Evolutionary conservation across 179 eudicot genomes (phyloP), one percentile per base, ranked within the genome.

Genomic region (Silene vulgaris): DNA sequence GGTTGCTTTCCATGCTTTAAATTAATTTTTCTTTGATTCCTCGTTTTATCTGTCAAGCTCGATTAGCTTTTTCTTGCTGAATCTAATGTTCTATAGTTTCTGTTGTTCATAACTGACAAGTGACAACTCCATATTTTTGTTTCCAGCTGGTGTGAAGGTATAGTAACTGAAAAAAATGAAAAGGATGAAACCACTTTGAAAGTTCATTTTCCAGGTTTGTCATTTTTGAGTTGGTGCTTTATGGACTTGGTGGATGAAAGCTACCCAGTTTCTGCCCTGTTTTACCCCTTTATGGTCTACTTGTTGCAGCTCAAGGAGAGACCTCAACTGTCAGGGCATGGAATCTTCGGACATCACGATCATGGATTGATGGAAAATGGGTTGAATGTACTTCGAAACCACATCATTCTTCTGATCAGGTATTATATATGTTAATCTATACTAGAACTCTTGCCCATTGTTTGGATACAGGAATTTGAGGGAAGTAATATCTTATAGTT

Each of bases 121-220:
- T 66, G 69, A 57, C 71, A 48, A 73, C 5, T 66, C 4, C 17
- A 76, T 59, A 50, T 13, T 26, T 79, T 52, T 83, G 78, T 80
- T 76, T 77, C 37, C 82, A 96, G 99, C 82, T 96, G 99, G 99
- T 81, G 96, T 78, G 99, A 96, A 81, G 99, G 97, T 80, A 82
- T 90, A 59, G 80, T 96, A 45, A 83, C 87, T 30, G 99, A 93
- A 80, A 91, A 84, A 82, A 82, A 86, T 77, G 88, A 73, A 67
- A 87, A 86, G 65, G 99, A 96, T 72, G 90, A 80, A 73, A 89
- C 91, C 16, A 73, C 91, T 69, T 79, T 91, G 17, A 86, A 86
- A 69, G 92, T 93, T 67, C 85, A 82, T 79, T 93, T 96, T 85
- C 92, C 97, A 86, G 99, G 99, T 96, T 80, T 48, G 57, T 66